Base-by-base conservation (phyloP, 441 rosid genomes). In the Omphalea diandra region DNA sequence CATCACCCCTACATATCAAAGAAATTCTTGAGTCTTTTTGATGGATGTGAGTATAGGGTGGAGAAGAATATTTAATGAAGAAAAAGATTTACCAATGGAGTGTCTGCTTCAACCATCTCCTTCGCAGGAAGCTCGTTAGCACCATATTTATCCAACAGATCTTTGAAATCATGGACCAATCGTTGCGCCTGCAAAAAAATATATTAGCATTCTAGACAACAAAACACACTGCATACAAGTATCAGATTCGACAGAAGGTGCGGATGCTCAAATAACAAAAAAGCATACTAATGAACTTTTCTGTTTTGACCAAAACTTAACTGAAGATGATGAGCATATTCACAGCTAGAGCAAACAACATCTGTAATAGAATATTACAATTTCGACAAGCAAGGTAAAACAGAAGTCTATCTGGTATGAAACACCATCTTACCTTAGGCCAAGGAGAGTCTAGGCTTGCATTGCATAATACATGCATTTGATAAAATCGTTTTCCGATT, bases 401-500 rank as follows among this genome's bases (percentile, higher is more conserved):
- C 9, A 33, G 24, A 36, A 53, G 1, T 22, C 29, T 33, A 29
- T 4, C 41, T 33, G 5, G 31, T 0, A 60, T 38, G 31, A 35
- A 6, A 22, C 44, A 35, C 7, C 47, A 63, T 41, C 29, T 66
- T 73, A 89, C 98, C 91, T 91, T 88, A 68, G 88, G 93, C 97
- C 91, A 91, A 50, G 97, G 94, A 32, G 94, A 72, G 80, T 91
- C 89, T 55, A 91, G 86, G 80, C 81, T 84, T 67, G 92, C 88
- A 71, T 86, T 91, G 54, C 95, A 70, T 54, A 94, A 73, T 29
- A 94, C 90, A 71, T 91, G 98, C 77, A 88, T 82, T 67, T 75
- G 64, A 85, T 73, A 41, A 62, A 64, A 67, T 36, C 32, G 24
- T 76, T 29, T 35, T 49, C 79, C 43, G 68, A 61, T 69, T 59